A percentile compares a stretch with the other conserved stretches of the same genome.
Evolutionary conservation across 1,139 yeast genomes (phyloP).

Genomic region (Komagataea norvegica): DNA sequence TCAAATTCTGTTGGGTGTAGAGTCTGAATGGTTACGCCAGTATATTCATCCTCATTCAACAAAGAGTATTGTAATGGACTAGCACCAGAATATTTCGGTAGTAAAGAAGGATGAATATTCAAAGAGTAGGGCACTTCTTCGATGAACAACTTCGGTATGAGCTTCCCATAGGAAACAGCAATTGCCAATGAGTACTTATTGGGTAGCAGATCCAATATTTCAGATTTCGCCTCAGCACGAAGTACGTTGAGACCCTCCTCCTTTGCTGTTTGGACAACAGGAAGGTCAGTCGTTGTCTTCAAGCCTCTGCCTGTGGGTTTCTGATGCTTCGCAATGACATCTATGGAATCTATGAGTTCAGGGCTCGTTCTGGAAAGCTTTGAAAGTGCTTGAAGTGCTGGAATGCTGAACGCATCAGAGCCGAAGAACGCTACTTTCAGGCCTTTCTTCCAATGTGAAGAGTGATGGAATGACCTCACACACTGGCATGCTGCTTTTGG

Average conservation of each 20-base stretch:
- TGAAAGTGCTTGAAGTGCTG: slow-evolving; percentile 46
- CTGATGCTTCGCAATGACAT: slow-evolving; percentile 61
- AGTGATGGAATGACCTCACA: not conserved
- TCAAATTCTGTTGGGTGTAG: slow-evolving; percentile 86
- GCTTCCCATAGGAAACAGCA: slow-evolving; percentile 85
- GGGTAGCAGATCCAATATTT: slow-evolving; percentile 39
- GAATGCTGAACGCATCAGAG: slow-evolving; percentile 68
- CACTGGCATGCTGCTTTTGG: not conserved
- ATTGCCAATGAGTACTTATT: slow-evolving; percentile 56
- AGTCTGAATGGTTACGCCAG: slow-evolving; percentile 90
- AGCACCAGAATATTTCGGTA: slow-evolving; percentile 83
- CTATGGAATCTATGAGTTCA: slow-evolving; percentile 39
- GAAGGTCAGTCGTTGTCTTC: slow-evolving; percentile 45
- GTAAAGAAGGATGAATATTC: slow-evolving; percentile 88
- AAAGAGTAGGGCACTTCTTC: slow-evolving; percentile 50
- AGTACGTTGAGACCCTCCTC: slow-evolving; percentile 35
- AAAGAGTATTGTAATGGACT: slow-evolving; percentile 85
- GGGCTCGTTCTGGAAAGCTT: slow-evolving; percentile 32
- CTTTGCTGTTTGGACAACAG: slow-evolving; percentile 46
- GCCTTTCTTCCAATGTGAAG: not conserved
- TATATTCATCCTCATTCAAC: slow-evolving; percentile 51
- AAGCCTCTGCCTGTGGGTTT: slow-evolving; percentile 70
- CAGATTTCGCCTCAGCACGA: slow-evolving; percentile 56
- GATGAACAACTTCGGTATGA: slow-evolving; percentile 65
- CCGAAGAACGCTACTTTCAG: slow-evolving; percentile 55